Base-by-base conservation (phyloP, 306 rosid genomes). In the Sphenostylis stenocarpa region DNA sequence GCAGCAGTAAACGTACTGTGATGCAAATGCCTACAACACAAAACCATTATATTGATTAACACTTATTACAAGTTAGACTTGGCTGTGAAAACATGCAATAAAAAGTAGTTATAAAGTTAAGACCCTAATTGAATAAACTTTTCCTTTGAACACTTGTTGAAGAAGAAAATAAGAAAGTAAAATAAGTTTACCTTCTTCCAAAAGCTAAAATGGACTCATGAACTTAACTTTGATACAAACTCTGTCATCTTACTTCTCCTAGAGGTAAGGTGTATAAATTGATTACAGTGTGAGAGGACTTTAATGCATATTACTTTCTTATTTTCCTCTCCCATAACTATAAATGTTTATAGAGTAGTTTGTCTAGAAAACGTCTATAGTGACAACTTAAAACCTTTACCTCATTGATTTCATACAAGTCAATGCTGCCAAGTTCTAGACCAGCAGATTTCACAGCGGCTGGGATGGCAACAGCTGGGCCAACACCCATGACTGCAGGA, bases 401-500 rank as follows among this genome's bases (percentile, higher is more conserved):
- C 97, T 92, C 98, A 52, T 92, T 94, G 70, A 95, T 92, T 86
- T 94, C 97, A 67, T 76, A 95, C 60, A 95, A 81, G 75, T 52
- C 88, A 45, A 95, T 88, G 75, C 90, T 88, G 62, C 48, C 76
- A 73, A 95, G 87, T 83, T 88, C 83, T 64, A 95, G 98, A 70
- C 93, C 98, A 53, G 93, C 98, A 70, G 96, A 88, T 78, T 88
- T 95, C 48, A 92, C 96, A 11, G 98, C 96, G 44, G 90, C 92
- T 11, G 97, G 98, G 73, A 95, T 90, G 72, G 97, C 97, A 78
- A 44, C 87, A 49, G 98, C 96, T 29, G 98, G 98, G 45, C 98
- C 98, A 48, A 94, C 75, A 11, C 97, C 97, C 97, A 94, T 94
- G 14, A 94, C 89, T 44, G 96, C 85, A 56, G 98, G 98, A 81